Conservation (phyloP, 2,329 filamentous ascomycete genomes). For the Nothophoma quercina region DNA sequence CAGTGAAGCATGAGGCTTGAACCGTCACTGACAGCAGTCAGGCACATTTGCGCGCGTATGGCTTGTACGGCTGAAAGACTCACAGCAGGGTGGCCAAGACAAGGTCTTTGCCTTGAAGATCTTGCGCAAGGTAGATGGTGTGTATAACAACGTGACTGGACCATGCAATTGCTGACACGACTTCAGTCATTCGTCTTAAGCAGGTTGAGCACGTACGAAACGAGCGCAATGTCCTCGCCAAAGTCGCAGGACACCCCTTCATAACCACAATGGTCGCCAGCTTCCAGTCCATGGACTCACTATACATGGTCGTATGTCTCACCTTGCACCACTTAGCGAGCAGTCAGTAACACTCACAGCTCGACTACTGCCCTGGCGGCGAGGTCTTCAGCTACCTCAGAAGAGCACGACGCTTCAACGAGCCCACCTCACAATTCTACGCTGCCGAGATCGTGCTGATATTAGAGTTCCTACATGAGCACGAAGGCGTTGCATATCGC, state of each 20-base stretch:
- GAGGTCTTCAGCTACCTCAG: slow-evolving; percentile 86
- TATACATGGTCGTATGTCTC: slow-evolving; percentile 73
- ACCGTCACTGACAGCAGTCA: slow-evolving; percentile 47
- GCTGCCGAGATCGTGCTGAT: slow-evolving; percentile 84
- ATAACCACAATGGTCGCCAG: slow-evolving; percentile 81
- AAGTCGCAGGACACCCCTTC: slow-evolving; percentile 82
- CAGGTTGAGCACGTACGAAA: slow-evolving; percentile 87
- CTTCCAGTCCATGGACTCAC: slow-evolving; percentile 78
- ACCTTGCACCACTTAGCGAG: neutral
- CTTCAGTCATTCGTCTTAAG: slow-evolving; percentile 78
- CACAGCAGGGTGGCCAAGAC: slow-evolving; percentile 60
- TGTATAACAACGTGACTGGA: neutral
- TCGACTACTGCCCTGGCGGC: slow-evolving; percentile 83
- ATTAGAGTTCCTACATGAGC: slow-evolving; percentile 80
- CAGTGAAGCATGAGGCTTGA: too few species aligned
- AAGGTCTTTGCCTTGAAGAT: slow-evolving; percentile 86
- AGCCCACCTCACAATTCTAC: slow-evolving; percentile 80
- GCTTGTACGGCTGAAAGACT: slow-evolving; percentile 71
- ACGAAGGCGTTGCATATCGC: slow-evolving; percentile 80
- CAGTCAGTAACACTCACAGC: slow-evolving; percentile 49
- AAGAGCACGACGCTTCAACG: slow-evolving; percentile 79
- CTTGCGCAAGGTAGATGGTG: slow-evolving; percentile 66
- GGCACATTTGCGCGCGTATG: slow-evolving; percentile 85
- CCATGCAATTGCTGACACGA: neutral
- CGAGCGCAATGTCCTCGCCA: slow-evolving; percentile 78